Evolutionary conservation across 148 eudicot genomes (phyloP), one percentile per base, ranked within the genome.

Genomic region (Polygonum aviculare): DNA sequence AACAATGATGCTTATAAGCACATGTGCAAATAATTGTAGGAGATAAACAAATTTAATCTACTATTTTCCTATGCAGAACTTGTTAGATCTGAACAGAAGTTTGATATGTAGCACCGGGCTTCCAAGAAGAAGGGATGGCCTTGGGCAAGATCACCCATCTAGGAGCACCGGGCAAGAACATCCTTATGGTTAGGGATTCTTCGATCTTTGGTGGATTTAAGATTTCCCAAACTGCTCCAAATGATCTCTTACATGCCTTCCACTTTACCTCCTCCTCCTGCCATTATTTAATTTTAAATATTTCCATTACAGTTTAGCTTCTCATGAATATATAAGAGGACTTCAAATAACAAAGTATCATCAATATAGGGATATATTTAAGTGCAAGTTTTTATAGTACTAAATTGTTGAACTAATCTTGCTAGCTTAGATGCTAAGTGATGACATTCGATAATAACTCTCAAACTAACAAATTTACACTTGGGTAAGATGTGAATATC

Each of bases 211-310:
- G 72, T 16, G 38, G 44, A 35, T 16, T 69, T 2, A 11, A 12
- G 1, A 69, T 36, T 39, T 39, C 45, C 72, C 72, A 69, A 36
- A 69, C 72, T 4, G 72, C 72, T 0, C 72, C 72, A 7, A 33
- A 69, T 33, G 72, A 69, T 36, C 72, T 69, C 16, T 21, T 39
- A 31, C 72, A 69, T 0, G 72, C 72, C 44, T 69, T 69, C 72
- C 72, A 69, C 45, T 69, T 39, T 4, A 69, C 7, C 40, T 35
- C 14, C 15, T 69, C 45, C 45, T 69, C 72, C 63, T 57, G 33
- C 63, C 63, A 54, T n/a, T n/a, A 7, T 7, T 19, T 10, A 10
- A 11, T 49, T 49, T 49, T 49, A 11, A 49, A 12, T 0, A 7
- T 6, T 9, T 9, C 12, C 15, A 49, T 0, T 49, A 9, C 2